A percentile compares a stretch with the other conserved stretches of the same genome.
phyloP scores from a whole-genome alignment of 805 yeast genomes.

The Wickerhamiella dianesei region DNA sequence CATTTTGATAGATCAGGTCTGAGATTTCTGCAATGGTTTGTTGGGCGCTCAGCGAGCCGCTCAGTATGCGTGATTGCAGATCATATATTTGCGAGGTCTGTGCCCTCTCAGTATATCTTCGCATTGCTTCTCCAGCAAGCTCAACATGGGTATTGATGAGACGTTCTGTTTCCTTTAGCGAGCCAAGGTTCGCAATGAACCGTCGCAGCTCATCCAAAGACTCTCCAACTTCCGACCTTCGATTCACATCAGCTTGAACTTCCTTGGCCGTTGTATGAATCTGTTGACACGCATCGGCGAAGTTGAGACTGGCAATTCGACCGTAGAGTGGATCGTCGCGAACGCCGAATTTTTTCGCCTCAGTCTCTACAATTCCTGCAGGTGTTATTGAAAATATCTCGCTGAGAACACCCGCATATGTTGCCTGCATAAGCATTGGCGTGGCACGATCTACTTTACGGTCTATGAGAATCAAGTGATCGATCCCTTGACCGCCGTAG shows the following conservation, averaged over 20 bases:
- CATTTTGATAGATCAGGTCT: slow-evolving; percentile 37
- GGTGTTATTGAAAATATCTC: slow-evolving; percentile 43
- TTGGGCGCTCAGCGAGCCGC: slow-evolving; percentile 33
- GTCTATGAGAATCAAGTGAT: slow-evolving; percentile 66
- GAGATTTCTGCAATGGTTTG: slow-evolving; percentile 31
- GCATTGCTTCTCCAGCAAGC: slow-evolving; percentile 52
- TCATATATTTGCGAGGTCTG: slow-evolving; percentile 21
- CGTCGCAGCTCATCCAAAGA: slow-evolving; percentile 51
- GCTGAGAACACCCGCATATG: slow-evolving; percentile 70
- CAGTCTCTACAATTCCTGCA: slow-evolving; percentile 21
- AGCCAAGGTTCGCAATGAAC: slow-evolving; percentile 57
- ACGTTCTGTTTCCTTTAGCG: slow-evolving; percentile 53
- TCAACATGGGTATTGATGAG: slow-evolving; percentile 58
- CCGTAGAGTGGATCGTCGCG: slow-evolving; percentile 15
- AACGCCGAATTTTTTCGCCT: slow-evolving; percentile 4
- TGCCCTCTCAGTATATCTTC: slow-evolving; percentile 29
- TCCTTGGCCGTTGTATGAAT: slow-evolving; percentile 58
- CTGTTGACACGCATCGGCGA: slow-evolving; percentile 63
- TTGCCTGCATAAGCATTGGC: slow-evolving; percentile 59
- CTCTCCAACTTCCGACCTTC: slow-evolving; percentile 14
- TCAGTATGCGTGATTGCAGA: slow-evolving; percentile 47
- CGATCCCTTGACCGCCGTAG: slow-evolving; percentile 23
- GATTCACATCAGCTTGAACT: slow-evolving; percentile 54
- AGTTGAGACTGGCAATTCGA: slow-evolving; percentile 50
- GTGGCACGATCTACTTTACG: slow-evolving; percentile 63